These are phyloP conservation scores for Parathielavia hyrcaniae DNA, from an alignment of 495 filamentous ascomycete species.

Conservation along the genomic window DNA sequence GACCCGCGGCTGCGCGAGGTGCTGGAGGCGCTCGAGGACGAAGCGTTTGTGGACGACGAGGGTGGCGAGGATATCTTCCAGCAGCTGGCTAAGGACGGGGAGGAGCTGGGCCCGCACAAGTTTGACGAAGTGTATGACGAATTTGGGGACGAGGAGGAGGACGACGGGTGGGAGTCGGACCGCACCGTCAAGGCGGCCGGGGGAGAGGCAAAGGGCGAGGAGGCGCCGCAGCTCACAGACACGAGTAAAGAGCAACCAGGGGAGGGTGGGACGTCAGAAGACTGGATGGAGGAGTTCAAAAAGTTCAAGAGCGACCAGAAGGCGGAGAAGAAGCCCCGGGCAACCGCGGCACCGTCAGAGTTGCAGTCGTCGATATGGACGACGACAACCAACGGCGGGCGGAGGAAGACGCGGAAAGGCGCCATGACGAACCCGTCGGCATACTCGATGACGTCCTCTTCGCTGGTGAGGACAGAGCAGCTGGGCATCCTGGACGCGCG, in stretches of 20 bases:
- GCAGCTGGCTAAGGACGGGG: constrained; percentile 64
- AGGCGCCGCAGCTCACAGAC: constrained; percentile 45
- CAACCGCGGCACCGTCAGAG: constrained; percentile 50
- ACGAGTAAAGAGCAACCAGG: constrained; percentile 32
- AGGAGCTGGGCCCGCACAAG: constrained; percentile 49
- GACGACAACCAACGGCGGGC: constrained; percentile 64
- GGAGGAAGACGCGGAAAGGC: constrained; percentile 83
- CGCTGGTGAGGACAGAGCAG: constrained; percentile 82
- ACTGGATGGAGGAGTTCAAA: constrained; percentile 84
- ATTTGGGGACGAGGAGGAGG: constrained; percentile 53
- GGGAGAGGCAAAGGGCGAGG: constrained; percentile 44
- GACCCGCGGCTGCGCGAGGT: constrained; percentile 89
- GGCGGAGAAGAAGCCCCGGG: constrained; percentile 33
- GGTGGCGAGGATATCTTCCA: constrained; percentile 68
- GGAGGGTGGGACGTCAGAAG: constrained; percentile 47
- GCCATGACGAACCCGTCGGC: constrained; percentile 80
- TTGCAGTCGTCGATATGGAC: constrained; percentile 72
- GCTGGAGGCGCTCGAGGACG: constrained; percentile 90
- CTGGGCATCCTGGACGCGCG: constrained; percentile 76
- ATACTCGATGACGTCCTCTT: constrained; percentile 96
- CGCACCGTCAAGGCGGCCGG: constrained; percentile 69
- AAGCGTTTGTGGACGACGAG: constrained; percentile 88
- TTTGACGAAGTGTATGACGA: constrained; percentile 52
- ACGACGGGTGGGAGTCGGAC: constrained; percentile 91
- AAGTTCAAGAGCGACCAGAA: constrained; percentile 79